These are phyloP conservation scores for Pyrenochaeta sp. DNA, from an alignment of 2,329 filamentous ascomycete species.

Conservation along the genomic window DNA sequence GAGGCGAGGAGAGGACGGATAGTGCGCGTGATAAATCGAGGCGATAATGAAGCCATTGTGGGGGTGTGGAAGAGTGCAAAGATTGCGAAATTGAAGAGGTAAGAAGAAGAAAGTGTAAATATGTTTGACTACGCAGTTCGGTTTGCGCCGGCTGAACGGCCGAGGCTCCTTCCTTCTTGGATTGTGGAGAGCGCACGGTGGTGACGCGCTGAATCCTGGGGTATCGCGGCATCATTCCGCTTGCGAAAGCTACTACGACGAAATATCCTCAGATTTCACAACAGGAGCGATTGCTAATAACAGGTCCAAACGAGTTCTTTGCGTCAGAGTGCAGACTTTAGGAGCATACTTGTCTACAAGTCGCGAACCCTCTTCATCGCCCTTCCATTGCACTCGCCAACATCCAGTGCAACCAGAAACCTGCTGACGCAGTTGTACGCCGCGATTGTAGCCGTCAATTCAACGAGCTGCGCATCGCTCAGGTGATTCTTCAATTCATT, in stretches of 20 bases:
- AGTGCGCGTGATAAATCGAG: constrained; percentile 49
- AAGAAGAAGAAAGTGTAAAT: constrained; percentile 1
- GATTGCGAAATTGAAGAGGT: not conserved
- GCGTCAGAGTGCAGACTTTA: not conserved
- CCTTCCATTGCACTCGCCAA: constrained; percentile 53
- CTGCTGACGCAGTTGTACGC: constrained; percentile 86
- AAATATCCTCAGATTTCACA: not conserved
- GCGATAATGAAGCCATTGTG: constrained; percentile 44
- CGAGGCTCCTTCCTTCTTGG: constrained; percentile 27
- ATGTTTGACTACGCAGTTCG: constrained; percentile 20
- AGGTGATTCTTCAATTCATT: constrained; percentile 68
- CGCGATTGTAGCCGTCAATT: constrained; percentile 80
- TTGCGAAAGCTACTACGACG: not conserved
- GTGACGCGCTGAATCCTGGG: constrained; percentile 17
- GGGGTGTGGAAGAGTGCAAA: constrained; percentile 10
- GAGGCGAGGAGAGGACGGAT: constrained; percentile 37
- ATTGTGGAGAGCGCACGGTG: constrained; percentile 18
- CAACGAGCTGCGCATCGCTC: constrained; percentile 76
- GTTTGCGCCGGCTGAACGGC: constrained; percentile 34
- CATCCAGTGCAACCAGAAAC: constrained; percentile 83
- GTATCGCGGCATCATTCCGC: constrained; percentile 27
- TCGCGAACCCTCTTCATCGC: constrained; percentile 44
- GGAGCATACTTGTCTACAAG: constrained; percentile 16
- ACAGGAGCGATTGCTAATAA: too few species aligned
- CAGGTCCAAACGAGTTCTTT: not conserved